Evolutionary conservation across 495 filamentous ascomycete genomes (phyloP).

Genomic region (Podospora appendiculata): DNA sequence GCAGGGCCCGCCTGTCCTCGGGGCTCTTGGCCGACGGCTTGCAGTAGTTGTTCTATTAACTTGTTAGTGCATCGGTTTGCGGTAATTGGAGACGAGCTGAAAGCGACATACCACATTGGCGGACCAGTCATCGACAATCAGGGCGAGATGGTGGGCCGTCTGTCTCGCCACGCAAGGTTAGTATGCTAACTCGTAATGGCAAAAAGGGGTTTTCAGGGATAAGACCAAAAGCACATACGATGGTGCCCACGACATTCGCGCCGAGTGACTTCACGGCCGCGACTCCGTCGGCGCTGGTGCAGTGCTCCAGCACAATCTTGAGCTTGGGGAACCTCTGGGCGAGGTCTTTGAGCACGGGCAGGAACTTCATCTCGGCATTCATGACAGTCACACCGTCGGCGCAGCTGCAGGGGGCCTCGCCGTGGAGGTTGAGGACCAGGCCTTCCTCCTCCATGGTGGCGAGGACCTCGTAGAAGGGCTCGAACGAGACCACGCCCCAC

Average conservation of each 20-base stretch:
- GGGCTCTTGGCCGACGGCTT: conserved; percentile 75
- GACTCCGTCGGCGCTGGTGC: conserved; percentile 75
- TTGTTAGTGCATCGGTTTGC: neutral
- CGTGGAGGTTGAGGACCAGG: conserved; percentile 53
- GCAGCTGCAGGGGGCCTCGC: conserved; percentile 48
- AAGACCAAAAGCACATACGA: conserved; percentile 34
- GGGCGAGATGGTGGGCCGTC: conserved; percentile 69
- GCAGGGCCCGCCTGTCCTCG: conserved; percentile 65
- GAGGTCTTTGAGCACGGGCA: conserved; percentile 65
- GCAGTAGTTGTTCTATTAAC: conserved; percentile 66
- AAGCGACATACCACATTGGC: conserved; percentile 41
- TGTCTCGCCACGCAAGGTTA: neutral
- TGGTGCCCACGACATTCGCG: conserved; percentile 62
- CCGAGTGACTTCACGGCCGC: conserved; percentile 70
- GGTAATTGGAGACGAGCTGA: neutral
- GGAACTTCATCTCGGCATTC: conserved; percentile 73
- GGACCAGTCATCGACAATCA: conserved; percentile 69
- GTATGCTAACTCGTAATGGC: neutral
- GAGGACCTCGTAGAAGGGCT: conserved; percentile 63
- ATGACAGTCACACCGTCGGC: conserved; percentile 65
- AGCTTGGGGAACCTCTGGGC: conserved; percentile 71
- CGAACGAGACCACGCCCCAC: conserved; percentile 68
- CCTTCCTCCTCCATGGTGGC: conserved; percentile 57
- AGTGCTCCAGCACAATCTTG: conserved; percentile 75
- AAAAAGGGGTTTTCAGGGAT: no score